Evolutionary conservation across 176 grass and related monocot genomes (phyloP).

Genomic region (Phoenix roebelenii): DNA sequence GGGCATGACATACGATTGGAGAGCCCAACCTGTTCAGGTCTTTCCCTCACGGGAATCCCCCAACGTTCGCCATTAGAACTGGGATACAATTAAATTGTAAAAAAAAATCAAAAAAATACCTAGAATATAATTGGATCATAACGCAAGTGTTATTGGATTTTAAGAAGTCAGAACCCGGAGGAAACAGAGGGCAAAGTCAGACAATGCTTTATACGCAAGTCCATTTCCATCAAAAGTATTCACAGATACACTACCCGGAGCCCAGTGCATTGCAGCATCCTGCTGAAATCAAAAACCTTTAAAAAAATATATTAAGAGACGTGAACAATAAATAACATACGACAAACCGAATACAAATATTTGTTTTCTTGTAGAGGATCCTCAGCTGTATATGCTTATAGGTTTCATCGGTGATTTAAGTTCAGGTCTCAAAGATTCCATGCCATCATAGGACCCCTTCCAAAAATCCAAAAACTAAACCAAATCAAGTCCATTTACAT

Average conservation of each 20-base stretch:
- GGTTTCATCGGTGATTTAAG: slow-evolving; percentile 54
- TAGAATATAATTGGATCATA: too few relatives aligned
- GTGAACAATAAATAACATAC: too few relatives aligned
- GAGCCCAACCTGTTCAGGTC: too few relatives aligned
- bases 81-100: too few relatives aligned
- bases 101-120: too few relatives aligned
- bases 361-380: slow-evolving; percentile 2
- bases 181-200: slow-evolving; percentile 25
- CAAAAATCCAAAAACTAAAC: background rate
- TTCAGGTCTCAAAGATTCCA: slow-evolving; percentile 99
- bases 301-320: too few relatives aligned
- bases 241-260: slow-evolving; percentile 46
- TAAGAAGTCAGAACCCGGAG: too few relatives aligned
- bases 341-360: background rate
- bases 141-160: too few relatives aligned
- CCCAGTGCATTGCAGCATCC: slow-evolving; percentile 94
- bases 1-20: too few relatives aligned
- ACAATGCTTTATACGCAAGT: slow-evolving; percentile 90
- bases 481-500: background rate
- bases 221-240: slow-evolving; percentile 61
- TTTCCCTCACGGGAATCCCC: too few relatives aligned
- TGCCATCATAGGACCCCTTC: slow-evolving; percentile 63
- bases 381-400: slow-evolving; percentile 65
- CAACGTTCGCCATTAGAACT: too few relatives aligned
- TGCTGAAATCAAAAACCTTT: background rate